Conservation (phyloP, 2,329 filamentous ascomycete genomes). For the Colletotrichum coccodes region DNA sequence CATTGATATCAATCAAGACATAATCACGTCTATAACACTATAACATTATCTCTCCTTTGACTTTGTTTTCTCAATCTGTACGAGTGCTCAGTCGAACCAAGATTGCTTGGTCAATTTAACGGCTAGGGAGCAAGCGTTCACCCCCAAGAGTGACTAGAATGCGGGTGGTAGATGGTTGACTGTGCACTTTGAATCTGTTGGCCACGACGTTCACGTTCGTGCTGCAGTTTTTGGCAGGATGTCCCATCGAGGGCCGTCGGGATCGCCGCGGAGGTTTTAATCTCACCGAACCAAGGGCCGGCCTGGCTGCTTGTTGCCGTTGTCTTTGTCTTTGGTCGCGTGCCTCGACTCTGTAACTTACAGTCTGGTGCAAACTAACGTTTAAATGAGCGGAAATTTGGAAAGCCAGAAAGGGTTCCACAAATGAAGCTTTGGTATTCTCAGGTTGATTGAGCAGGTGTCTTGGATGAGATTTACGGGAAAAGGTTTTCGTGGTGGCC, state of each 20-base stretch:
- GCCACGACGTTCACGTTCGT: too few relatives aligned
- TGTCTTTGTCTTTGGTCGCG: too few relatives aligned
- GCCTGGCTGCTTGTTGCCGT: not conserved
- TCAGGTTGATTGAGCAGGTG: not conserved
- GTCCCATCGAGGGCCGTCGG: not conserved
- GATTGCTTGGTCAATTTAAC: too few relatives aligned
- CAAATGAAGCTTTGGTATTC: not conserved
- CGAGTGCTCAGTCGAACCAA: too few relatives aligned
- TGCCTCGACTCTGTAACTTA: not conserved
- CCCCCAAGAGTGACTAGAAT: too few relatives aligned
- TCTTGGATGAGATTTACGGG: not conserved
- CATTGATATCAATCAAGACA: conserved; percentile 24
- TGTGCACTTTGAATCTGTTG: not conserved
- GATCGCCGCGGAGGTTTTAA: conserved; percentile 1
- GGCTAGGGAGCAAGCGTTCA: too few relatives aligned
- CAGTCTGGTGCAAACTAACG: not conserved
- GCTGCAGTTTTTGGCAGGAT: not conserved
- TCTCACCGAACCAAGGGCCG: not conserved
- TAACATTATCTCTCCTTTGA: not conserved
- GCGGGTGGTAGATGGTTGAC: not conserved
- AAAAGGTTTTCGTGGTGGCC: not conserved
- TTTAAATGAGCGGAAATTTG: not conserved
- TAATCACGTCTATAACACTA: conserved; percentile 2
- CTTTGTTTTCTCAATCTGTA: too few relatives aligned
- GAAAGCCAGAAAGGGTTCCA: not conserved